Evolutionary conservation across 352 stramenopile genomes (phyloP).

Genomic region (Pythium dissimile): DNA sequence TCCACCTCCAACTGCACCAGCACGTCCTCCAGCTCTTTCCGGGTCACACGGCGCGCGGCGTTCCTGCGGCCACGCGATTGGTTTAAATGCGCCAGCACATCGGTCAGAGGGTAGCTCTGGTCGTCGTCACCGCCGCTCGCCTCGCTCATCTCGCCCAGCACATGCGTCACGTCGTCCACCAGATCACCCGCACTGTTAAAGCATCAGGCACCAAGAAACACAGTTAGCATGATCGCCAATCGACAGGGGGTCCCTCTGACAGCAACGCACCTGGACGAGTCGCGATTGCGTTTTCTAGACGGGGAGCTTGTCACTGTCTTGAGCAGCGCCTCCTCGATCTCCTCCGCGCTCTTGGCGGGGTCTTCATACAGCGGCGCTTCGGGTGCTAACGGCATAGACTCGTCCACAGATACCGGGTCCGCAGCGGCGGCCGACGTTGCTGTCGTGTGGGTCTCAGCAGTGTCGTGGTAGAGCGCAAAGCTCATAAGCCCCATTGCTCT

Average conservation of each 20-base stretch:
- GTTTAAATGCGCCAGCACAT: conserved; percentile 61
- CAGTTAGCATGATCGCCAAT: neutral
- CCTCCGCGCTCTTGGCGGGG: conserved; percentile 18
- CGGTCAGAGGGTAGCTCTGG: conserved; percentile 55
- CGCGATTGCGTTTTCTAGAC: conserved; percentile 66
- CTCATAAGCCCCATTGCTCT: conserved; percentile 95
- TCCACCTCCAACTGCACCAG: conserved; percentile 75
- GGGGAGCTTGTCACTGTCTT: conserved; percentile 18
- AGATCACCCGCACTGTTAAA: conserved; percentile 45
- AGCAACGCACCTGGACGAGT: conserved; percentile 53
- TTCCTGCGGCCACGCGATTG: conserved; percentile 23
- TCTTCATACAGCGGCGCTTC: conserved; percentile 14
- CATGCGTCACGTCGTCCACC: conserved; percentile 54
- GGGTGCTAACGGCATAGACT: conserved; percentile 6
- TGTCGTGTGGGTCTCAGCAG: conserved; percentile 40
- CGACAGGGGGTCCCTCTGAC: neutral
- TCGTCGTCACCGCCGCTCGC: conserved; percentile 46
- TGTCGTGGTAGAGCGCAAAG: conserved; percentile 98
- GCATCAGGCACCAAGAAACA: conserved; percentile 8
- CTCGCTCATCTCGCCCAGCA: conserved; percentile 58
- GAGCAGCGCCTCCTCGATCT: conserved; percentile 10
- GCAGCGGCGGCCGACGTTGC: neutral
- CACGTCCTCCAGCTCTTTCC: conserved; percentile 62
- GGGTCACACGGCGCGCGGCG: conserved; percentile 28
- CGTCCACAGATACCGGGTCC: conserved; percentile 9